Evolutionary conservation across 1,284 basidiomycete genomes (phyloP).

Genomic region (Cronartium quercuum): DNA sequence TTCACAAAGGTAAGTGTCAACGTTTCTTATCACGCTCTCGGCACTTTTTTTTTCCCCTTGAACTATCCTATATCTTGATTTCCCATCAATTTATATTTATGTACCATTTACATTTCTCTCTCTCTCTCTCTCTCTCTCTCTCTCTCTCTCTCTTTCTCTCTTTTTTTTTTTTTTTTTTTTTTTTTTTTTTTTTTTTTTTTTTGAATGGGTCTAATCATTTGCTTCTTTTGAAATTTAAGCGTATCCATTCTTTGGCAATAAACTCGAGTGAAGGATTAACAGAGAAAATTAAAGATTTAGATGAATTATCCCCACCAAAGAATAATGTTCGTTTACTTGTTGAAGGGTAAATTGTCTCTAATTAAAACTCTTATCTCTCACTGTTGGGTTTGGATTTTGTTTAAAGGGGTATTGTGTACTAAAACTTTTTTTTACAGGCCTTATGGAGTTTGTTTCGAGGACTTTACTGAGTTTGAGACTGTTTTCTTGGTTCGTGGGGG

Average conservation of each 20-base stretch:
- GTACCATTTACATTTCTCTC: too few species aligned
- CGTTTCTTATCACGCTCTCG: too few species aligned
- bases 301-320: neutral
- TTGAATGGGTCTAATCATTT: too few species aligned
- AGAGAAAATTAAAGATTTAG: neutral
- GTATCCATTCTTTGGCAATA: too few species aligned
- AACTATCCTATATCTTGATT: neutral
- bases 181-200: too few species aligned
- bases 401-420: neutral
- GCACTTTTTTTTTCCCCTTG: neutral
- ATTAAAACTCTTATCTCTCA: neutral
- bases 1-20: constrained; percentile 19
- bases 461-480: constrained; percentile 13
- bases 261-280: constrained; percentile 3
- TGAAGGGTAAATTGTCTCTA: constrained; percentile 19
- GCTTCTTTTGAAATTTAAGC: too few species aligned
- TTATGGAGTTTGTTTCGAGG: constrained; percentile 20
- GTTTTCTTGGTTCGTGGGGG: constrained; percentile 15
- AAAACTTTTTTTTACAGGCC: constrained; percentile 13
- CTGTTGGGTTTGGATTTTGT: neutral
- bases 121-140: neutral
- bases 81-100: neutral
- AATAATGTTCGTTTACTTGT: constrained; percentile 6
- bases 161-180: too few species aligned
- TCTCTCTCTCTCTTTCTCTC: neutral